phyloP scores from a whole-genome alignment of 495 filamentous ascomycete genomes.

The Penicillium soppii region DNA sequence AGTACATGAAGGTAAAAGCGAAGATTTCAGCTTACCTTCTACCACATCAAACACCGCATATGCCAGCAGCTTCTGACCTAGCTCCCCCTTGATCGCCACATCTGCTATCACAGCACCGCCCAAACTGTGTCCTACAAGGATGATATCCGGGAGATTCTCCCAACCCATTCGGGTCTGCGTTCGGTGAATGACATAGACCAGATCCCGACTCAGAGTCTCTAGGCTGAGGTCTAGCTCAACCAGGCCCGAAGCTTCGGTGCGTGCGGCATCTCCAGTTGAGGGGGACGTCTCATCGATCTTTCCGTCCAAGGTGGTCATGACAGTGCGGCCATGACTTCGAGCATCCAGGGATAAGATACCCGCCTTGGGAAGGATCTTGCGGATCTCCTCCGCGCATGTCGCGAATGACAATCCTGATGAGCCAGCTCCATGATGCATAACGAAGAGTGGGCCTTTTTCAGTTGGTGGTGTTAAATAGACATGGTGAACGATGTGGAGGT shows the following conservation, averaged over 20 bases:
- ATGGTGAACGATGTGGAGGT: slow-evolving; percentile 66
- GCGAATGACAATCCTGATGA: slow-evolving; percentile 89
- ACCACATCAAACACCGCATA: slow-evolving; percentile 95
- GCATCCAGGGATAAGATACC: slow-evolving; percentile 85
- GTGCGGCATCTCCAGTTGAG: slow-evolving; percentile 14
- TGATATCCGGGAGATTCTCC: slow-evolving; percentile 66
- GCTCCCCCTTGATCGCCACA: slow-evolving; percentile 62
- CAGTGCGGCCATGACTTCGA: slow-evolving; percentile 80
- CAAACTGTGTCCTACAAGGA: slow-evolving; percentile 91
- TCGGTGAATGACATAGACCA: slow-evolving; percentile 65
- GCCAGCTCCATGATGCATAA: slow-evolving; percentile 87
- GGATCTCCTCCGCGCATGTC: slow-evolving; percentile 71
- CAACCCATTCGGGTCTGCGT: slow-evolving; percentile 66
- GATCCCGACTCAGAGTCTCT: slow-evolving; percentile 68
- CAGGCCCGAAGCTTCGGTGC: slow-evolving; percentile 31
- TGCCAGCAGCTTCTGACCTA: slow-evolving; percentile 71
- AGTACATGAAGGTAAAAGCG: neutral
- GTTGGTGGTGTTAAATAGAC: slow-evolving; percentile 72
- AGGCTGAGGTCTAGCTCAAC: slow-evolving; percentile 61
- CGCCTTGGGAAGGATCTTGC: slow-evolving; percentile 73
- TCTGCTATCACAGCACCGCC: slow-evolving; percentile 94
- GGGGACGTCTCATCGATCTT: slow-evolving; percentile 6
- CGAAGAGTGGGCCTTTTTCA: slow-evolving; percentile 70
- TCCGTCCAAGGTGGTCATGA: slow-evolving; percentile 25
- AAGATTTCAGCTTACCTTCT: slow-evolving; percentile 58